Base-by-base conservation (phyloP, 305 asterid genomes). In the Fraxinus albicans region DNA sequence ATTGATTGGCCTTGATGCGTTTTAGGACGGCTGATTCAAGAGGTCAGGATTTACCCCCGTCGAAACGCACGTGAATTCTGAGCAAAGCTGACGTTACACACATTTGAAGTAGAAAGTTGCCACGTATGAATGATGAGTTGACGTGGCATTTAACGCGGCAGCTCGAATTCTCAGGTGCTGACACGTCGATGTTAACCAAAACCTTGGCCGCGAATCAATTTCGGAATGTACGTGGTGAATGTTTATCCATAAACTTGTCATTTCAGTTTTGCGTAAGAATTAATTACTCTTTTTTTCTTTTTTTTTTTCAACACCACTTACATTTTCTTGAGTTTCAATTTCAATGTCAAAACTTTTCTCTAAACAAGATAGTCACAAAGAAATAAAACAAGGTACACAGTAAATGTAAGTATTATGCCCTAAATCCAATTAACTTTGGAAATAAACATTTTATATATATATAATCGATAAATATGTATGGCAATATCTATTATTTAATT, bases 61-160 rank as follows among this genome's bases (percentile, higher is more conserved):
- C 15, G 27, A 33, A 4, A 25, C 0, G 29, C 42, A 47, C 8
- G 69, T 58, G 38, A 29, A 44, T 44, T 44, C 35, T 42, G 34
- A 21, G 67, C 47, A 33, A 72, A 47, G 13, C 67, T 81, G 84
- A 31, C 27, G 79, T 38, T 27, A 13, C 78, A 67, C 23, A 79
- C 36, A 10, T 38, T 53, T 74, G 53, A 29, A 10, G 60, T 7
- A 17, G 8, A n/a, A 34, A 21, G 8, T 6, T 4, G 86, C 83
- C 73, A 76, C 78, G 80, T 76, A 74, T 29, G 21, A 23, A 5
- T 53, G 25, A 25, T 9, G 9, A 9, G 9, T 29, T 74, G 85
- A 81, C 84, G 86, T 88, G 86, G 82, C 86, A 35, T 2, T 13
- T 19, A 35, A 12, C 65, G 86, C 82, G 85, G 87, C 81, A 79